These are phyloP conservation scores for Microcos paniculata DNA, from an alignment of 345 rosid species.

Conservation along the genomic window DNA sequence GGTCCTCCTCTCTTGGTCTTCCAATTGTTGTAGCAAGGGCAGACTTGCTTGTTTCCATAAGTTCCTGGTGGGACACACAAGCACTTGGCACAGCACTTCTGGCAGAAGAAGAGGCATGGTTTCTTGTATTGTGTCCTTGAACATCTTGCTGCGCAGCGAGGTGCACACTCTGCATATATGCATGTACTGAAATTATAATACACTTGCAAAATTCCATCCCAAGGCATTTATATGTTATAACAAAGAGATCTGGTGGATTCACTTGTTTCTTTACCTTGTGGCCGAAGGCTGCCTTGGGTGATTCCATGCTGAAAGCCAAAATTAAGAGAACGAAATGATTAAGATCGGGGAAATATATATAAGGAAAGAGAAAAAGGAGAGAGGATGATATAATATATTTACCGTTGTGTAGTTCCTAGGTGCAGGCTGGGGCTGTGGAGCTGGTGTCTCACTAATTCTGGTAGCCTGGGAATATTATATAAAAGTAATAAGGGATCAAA, in stretches of 20 bases:
- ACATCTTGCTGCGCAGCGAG: slow-evolving; percentile 49
- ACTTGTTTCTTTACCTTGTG: slow-evolving; percentile 38
- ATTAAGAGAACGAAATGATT: not conserved
- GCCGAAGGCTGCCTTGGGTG: slow-evolving; percentile 55
- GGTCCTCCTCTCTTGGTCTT: slow-evolving; percentile 72
- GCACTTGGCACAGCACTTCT: slow-evolving; percentile 64
- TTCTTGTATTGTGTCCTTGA: slow-evolving; percentile 47
- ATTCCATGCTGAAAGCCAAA: slow-evolving; percentile 35
- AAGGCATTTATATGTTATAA: not conserved
- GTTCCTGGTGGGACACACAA: slow-evolving; percentile 80
- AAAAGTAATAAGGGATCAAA: not conserved
- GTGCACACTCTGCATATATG: slow-evolving; percentile 35
- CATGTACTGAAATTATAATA: not conserved
- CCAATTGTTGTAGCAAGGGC: slow-evolving; percentile 78
- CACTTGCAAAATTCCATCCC: not conserved
- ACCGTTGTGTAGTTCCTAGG: not conserved
- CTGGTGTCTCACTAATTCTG: not conserved
- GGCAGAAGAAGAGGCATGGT: slow-evolving; percentile 67
- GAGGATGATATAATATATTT: not conserved
- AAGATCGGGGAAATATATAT: not conserved
- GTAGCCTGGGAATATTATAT: slow-evolving; percentile 3
- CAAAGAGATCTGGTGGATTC: not conserved
- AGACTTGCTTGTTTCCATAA: slow-evolving; percentile 59
- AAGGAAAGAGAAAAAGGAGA: not conserved
- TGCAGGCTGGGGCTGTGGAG: slow-evolving; percentile 8